These are phyloP conservation scores for Hansenula lynferdii DNA, from an alignment of 1,139 yeast genomes.

Conservation along the genomic window DNA sequence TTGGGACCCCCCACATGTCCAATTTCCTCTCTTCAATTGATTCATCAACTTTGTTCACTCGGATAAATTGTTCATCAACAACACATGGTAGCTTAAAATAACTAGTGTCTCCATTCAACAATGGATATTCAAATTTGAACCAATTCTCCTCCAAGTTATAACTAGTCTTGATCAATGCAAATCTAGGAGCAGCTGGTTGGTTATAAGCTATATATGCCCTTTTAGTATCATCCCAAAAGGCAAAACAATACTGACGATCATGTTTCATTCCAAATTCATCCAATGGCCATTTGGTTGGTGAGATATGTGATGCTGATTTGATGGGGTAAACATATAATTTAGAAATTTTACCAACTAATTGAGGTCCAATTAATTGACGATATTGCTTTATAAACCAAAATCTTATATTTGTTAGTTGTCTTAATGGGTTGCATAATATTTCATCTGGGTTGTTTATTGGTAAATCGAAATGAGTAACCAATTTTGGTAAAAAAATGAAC, in stretches of 20 bases:
- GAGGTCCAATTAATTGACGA: background rate
- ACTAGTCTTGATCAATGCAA: slow-evolving; percentile 27
- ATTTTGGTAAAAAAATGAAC: background rate
- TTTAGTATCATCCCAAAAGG: slow-evolving; percentile 22
- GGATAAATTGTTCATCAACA: too few relatives aligned
- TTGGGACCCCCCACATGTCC: slow-evolving; percentile 24
- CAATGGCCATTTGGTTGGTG: slow-evolving; percentile 29
- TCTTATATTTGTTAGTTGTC: background rate
- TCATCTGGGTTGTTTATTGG: background rate
- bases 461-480: background rate
- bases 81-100: slow-evolving; percentile 25
- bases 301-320: slow-evolving; percentile 34
- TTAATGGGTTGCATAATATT: background rate
- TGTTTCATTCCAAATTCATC: slow-evolving; percentile 34
- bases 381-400: too few relatives aligned
- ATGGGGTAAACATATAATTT: slow-evolving; percentile 35
- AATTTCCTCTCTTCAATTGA: slow-evolving; percentile 19
- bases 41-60: slow-evolving; percentile 22
- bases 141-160: slow-evolving; percentile 22
- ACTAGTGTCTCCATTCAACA: slow-evolving; percentile 1
- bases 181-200: slow-evolving; percentile 29
- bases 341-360: slow-evolving; percentile 18
- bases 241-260: slow-evolving; percentile 38
- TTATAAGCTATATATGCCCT: slow-evolving; percentile 27
- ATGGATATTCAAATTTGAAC: slow-evolving; percentile 27